Evolutionary conservation across 1,284 basidiomycete species (phyloP), one percentile per base, ranked within the genome.

Genomic region (Laetiporus sulphureus): DNA sequence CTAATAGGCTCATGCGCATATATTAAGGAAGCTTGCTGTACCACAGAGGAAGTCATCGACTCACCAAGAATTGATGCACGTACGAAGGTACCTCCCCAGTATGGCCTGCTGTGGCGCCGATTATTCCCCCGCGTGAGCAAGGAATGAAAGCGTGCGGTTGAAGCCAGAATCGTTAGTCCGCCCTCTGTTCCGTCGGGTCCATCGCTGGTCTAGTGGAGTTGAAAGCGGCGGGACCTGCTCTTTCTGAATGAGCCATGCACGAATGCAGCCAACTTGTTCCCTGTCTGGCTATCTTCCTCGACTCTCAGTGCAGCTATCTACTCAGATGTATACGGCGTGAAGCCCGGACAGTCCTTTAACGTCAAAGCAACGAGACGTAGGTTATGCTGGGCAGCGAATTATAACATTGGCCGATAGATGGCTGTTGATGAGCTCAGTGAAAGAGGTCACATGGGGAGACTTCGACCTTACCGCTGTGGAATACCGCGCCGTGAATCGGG

Each of bases 21-120:
- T n/a, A n/a, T n/a, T n/a, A n/a, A n/a, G n/a, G n/a, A n/a, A n/a
- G 5, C 15, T 12, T 5, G 23, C 15, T 18, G 16, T 18, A n/a
- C 13, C n/a, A 29, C 27, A 8, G 19, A 38, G 36, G 20, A 12
- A 18, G 16, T 24, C 20, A 23, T 38, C 18, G 11, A 35, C 46
- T 12, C 37, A 50, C 51, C 51, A 22, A 41, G 47, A 4, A 53
- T n/a, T n/a, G 8, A 53, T 30, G 18, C 44, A 27, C 5, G 36
- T 43, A 2, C 51, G 42, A 20, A 53, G 23, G 38, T 51, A 49
- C 6, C 13, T 12, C 8, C 37, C 45, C 2, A 53, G 34, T 5
- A 43, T n/a, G 4, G 24, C 29, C 29, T 30, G 32, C 13, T 32
- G 30, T n/a, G 37, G 23, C 22, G 30, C 29, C 5, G 44, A 34